Evolutionary conservation across 192 early-diverging fungal genomes (phyloP).

Genomic region (Diversispora eburnea): DNA sequence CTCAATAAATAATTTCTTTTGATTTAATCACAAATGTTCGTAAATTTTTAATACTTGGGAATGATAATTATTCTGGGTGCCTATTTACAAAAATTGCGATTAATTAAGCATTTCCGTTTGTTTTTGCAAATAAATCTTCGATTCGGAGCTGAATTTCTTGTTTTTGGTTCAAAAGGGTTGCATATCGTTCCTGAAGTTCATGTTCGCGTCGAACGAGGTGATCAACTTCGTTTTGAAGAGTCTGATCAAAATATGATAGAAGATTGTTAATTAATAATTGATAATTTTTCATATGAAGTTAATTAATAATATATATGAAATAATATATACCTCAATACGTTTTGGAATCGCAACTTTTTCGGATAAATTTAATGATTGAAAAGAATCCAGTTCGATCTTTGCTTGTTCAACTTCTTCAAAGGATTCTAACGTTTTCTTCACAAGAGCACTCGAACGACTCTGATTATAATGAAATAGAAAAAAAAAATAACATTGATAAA

Average conservation of each 20-base stretch:
- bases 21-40: no score
- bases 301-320: neutral
- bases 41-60: no score
- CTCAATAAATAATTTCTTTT: no score
- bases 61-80: no score
- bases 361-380: slow-evolving; percentile 51
- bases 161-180: slow-evolving; percentile 33
- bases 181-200: slow-evolving; percentile 39
- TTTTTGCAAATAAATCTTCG: slow-evolving; percentile 50
- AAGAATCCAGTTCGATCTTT: slow-evolving; percentile 58
- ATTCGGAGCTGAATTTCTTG: slow-evolving; percentile 47
- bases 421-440: slow-evolving; percentile 54
- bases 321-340: slow-evolving; percentile 45
- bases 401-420: slow-evolving; percentile 59
- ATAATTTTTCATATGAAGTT: neutral
- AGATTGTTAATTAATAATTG: neutral
- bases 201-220: slow-evolving; percentile 39
- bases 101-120: slow-evolving; percentile 42
- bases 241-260: neutral
- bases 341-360: slow-evolving; percentile 60
- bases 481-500: neutral
- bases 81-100: no score
- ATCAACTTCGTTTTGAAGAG: slow-evolving; percentile 38
- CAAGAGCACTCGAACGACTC: slow-evolving; percentile 59
- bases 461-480: slow-evolving; percentile 27